Percentiles rank a stretch among this genome's conserved stretches.
Conservation (phyloP, 208 protist genomes). For the Polymyxa betae region DNA sequence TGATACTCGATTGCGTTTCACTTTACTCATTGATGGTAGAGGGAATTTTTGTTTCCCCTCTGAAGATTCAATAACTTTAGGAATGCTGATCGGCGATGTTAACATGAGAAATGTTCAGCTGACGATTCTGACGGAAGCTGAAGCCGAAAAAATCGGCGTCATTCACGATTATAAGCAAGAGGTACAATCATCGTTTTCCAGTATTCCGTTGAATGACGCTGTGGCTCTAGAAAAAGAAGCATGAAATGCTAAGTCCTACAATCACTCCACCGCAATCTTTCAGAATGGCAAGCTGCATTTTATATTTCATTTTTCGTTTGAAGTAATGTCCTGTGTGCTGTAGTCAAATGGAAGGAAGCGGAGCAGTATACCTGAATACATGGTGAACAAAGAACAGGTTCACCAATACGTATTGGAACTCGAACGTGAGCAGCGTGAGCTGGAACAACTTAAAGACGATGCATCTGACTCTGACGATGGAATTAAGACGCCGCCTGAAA, state of each 20-base stretch:
- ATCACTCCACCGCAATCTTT: too few species aligned
- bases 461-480: neutral
- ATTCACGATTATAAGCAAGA: neutral
- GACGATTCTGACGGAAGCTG: neutral
- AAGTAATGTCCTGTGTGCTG: too few species aligned
- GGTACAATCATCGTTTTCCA: neutral
- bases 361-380: neutral
- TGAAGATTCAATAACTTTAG: neutral
- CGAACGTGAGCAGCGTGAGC: neutral
- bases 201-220: neutral
- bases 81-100: neutral
- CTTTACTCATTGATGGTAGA: neutral
- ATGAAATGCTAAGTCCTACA: neutral
- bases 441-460: neutral
- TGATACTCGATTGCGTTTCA: neutral
- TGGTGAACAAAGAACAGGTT: neutral
- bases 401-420: neutral
- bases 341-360: neutral
- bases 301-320: too few species aligned
- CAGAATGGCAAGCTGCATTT: too few species aligned
- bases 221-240: neutral
- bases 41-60: neutral
- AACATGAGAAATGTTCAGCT: neutral
- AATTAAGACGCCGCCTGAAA: neutral
- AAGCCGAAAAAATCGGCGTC: neutral